A percentile compares a stretch with the other conserved stretches of the same genome.
Conservation (phyloP, 73 alveolate species). For the Paramecium pentaurelia region DNA sequence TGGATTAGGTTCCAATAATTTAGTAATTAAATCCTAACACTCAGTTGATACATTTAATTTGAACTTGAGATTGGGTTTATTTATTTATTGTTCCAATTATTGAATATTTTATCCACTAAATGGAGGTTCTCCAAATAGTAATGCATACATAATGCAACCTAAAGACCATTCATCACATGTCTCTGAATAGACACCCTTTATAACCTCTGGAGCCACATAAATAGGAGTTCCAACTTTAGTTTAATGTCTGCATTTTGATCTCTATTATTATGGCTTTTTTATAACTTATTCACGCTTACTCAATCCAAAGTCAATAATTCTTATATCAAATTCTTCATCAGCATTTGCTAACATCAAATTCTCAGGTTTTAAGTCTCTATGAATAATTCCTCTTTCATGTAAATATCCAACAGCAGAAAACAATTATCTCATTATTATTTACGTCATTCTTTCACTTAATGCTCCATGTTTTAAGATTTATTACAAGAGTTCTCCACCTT, state of each 20-base stretch:
- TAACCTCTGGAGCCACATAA: conserved; percentile 68
- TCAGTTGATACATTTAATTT: neutral
- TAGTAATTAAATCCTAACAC: neutral
- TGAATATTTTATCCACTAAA: conserved; percentile 62
- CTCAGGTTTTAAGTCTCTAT: conserved; percentile 93
- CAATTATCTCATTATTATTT: conserved; percentile 60
- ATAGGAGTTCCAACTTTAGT: conserved; percentile 66
- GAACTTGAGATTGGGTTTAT: neutral
- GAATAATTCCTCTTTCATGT: conserved; percentile 61
- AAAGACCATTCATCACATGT: conserved; percentile 80
- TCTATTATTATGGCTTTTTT: neutral
- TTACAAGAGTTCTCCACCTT: conserved; percentile 71
- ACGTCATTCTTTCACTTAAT: conserved; percentile 62
- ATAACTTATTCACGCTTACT: conserved; percentile 12
- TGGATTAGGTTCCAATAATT: neutral
- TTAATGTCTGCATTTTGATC: conserved; percentile 55
- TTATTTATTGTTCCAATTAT: conserved; percentile 60
- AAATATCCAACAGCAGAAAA: conserved; percentile 67
- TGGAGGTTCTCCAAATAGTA: conserved; percentile 71
- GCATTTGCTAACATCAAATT: conserved; percentile 79
- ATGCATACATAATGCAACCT: conserved; percentile 73
- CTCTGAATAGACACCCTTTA: conserved; percentile 34
- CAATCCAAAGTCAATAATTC: conserved; percentile 94
- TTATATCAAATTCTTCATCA: conserved; percentile 72
- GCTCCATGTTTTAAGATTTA: conserved; percentile 14